Base-by-base conservation (phyloP, 306 rosid species). In the Alnus glutinosa region DNA sequence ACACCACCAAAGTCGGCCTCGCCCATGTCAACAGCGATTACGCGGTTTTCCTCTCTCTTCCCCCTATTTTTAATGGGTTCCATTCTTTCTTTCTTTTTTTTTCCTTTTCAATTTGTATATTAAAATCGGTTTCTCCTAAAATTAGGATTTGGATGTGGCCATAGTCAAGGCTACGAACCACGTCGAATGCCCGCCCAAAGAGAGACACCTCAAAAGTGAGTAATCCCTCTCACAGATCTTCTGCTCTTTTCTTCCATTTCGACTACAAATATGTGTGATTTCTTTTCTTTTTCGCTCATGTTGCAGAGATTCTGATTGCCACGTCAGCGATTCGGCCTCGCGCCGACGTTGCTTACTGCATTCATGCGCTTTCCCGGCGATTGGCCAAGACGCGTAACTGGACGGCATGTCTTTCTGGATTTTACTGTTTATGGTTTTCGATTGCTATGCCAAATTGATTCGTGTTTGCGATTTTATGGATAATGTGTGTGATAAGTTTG, bases 21-120 rank as follows among this genome's bases (percentile, higher is more conserved):
- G 99, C 99, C 73, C 98, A 93, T 80, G 99, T 96, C 96, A 96
- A 96, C 75, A 96, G 99, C 93, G 99, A 96, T 77, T 96, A 90
- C 76, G 99, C 98, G 89, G 92, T 89, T 75, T 15, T 11, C 1
- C 9, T 49, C 55, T 23, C 52, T 39, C 8, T 15, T 58, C 75
- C 16, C 42, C 10, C 34, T 37, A 49, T 32, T 67, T 74, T 70
- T 13, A 16, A 12, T 36, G 6, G 9, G 37, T 44, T 34, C 19
- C 1, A 19, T 77, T 62, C 30, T 55, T 62, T 7, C 59, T 70
- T 49, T 15, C 19, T 58, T 75, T 18, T 55, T 58, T 57, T 16
- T 49, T 57, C 81, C 85, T 16, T 49, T 57, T 80, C 85, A 83
- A 7, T 59, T 51, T 34, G 44, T 50, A 30, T 44, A 10, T 49